These are phyloP conservation scores for Colletotrichum orchidophilum DNA, from an alignment of 2,329 filamentous ascomycete genomes.

Conservation along the genomic window DNA sequence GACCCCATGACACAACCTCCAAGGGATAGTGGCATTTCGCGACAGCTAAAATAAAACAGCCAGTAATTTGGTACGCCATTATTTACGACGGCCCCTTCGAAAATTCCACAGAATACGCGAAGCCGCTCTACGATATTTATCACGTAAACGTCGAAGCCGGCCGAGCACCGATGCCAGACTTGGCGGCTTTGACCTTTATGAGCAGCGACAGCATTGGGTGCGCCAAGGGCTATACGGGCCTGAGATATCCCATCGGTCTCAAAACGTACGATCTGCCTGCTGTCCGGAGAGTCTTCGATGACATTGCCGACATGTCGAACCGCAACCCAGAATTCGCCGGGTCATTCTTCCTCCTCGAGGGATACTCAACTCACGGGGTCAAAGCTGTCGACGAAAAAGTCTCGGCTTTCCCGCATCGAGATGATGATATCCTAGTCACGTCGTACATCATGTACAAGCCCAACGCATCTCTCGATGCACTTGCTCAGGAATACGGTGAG, in stretches of 20 bases:
- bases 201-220: constrained; percentile 47
- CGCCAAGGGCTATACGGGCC: constrained; percentile 51
- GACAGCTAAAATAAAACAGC: constrained; percentile 37
- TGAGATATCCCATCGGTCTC: constrained; percentile 54
- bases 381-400: constrained; percentile 42
- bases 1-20: constrained; percentile 3
- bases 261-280: constrained; percentile 44
- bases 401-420: constrained; percentile 51
- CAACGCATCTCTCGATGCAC: constrained; percentile 38
- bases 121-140: constrained; percentile 51
- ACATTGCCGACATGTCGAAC: constrained; percentile 47
- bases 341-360: constrained; percentile 31
- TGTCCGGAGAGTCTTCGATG: constrained; percentile 39
- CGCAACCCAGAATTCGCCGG: constrained; percentile 40
- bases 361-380: constrained; percentile 43
- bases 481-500: constrained; percentile 44
- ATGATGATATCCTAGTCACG: constrained; percentile 44
- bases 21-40: not conserved
- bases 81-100: constrained; percentile 49
- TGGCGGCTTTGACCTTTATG: constrained; percentile 52
- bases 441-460: constrained; percentile 42
- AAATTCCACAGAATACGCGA: constrained; percentile 48
- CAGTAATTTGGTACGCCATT: constrained; percentile 50
- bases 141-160: constrained; percentile 43
- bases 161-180: constrained; percentile 51